A percentile compares a stretch with the other conserved stretches of the same genome.
Conservation (phyloP, 768 basidiomycete genomes). For the Rubroboletus pulcherrimus region DNA sequence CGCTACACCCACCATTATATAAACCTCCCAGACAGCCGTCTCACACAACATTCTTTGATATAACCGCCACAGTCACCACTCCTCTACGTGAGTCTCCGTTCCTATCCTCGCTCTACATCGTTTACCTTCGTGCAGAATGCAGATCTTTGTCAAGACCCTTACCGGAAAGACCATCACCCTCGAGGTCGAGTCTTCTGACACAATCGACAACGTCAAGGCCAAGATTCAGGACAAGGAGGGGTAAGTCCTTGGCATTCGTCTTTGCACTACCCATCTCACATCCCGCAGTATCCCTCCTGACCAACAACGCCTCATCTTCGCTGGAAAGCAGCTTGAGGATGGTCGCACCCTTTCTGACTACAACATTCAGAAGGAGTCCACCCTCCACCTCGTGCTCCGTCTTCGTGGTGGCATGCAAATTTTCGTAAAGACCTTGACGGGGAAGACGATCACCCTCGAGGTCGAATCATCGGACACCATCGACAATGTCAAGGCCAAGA, state of each 20-base stretch:
- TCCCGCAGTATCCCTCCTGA: constrained; percentile 67
- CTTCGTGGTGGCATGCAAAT: constrained; percentile 91
- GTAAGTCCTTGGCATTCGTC: not conserved
- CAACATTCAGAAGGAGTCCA: constrained; percentile 95
- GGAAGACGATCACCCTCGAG: constrained; percentile 90
- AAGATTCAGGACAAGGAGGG: constrained; percentile 77
- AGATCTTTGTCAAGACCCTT: constrained; percentile 86
- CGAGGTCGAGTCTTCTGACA: constrained; percentile 27
- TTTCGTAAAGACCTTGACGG: constrained; percentile 79
- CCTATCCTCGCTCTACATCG: not conserved
- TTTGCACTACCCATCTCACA: not conserved
- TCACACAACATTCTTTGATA: not conserved
- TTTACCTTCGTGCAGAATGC: constrained; percentile 16
- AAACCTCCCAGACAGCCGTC: not conserved
- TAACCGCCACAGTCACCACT: not conserved
- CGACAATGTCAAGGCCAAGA: constrained; percentile 87
- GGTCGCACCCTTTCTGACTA: constrained; percentile 87
- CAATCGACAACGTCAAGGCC: constrained; percentile 26
- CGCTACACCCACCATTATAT: constrained; percentile 10
- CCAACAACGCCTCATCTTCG: constrained; percentile 94
- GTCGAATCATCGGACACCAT: constrained; percentile 86
- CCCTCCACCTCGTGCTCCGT: constrained; percentile 82
- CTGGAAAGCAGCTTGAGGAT: constrained; percentile 94
- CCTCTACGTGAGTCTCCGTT: constrained; percentile 1
- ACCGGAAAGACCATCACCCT: constrained; percentile 78